A percentile compares a stretch with the other conserved stretches of the same genome.
These are phyloP conservation scores for Paxillus rubicundulus DNA, from an alignment of 768 basidiomycete genomes.

Conservation along the genomic window DNA sequence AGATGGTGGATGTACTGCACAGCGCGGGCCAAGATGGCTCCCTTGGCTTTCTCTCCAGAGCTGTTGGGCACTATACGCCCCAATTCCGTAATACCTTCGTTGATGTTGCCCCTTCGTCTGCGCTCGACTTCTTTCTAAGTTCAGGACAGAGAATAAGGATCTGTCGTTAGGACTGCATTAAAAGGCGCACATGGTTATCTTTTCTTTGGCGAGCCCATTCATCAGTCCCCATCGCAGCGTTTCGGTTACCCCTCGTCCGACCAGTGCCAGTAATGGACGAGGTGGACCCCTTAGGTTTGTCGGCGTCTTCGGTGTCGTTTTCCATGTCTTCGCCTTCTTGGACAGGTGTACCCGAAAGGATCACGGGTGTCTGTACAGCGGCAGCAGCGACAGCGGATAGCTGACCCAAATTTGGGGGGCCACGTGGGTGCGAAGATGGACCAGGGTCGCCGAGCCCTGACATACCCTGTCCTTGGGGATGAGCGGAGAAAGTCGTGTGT, in stretches of 20 bases:
- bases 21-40: conserved; percentile 82
- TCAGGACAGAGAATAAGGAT: not conserved
- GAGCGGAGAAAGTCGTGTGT: conserved; percentile 32
- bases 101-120: conserved; percentile 91
- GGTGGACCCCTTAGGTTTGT: conserved; percentile 25
- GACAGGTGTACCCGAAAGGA: conserved; percentile 14
- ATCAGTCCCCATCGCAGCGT: conserved; percentile 64
- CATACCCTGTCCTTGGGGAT: conserved; percentile 36
- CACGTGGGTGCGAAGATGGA: conserved; percentile 69
- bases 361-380: conserved; percentile 40
- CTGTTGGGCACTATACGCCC: conserved; percentile 86
- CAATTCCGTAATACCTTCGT: conserved; percentile 92
- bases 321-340: conserved; percentile 20
- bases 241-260: conserved; percentile 50
- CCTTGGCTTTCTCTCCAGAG: conserved; percentile 86
- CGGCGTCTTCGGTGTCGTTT: conserved; percentile 29
- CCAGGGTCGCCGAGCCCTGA: conserved; percentile 64
- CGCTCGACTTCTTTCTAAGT: conserved; percentile 96
- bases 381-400: conserved; percentile 45
- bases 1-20: conserved; percentile 91
- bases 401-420: conserved; percentile 62
- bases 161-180: not conserved
- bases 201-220: conserved; percentile 81
- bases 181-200: conserved; percentile 70
- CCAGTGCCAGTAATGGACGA: conserved; percentile 32